These are phyloP conservation scores for Kwoniella bestiolae DNA, from an alignment of 768 basidiomycete genomes.

Conservation along the genomic window DNA sequence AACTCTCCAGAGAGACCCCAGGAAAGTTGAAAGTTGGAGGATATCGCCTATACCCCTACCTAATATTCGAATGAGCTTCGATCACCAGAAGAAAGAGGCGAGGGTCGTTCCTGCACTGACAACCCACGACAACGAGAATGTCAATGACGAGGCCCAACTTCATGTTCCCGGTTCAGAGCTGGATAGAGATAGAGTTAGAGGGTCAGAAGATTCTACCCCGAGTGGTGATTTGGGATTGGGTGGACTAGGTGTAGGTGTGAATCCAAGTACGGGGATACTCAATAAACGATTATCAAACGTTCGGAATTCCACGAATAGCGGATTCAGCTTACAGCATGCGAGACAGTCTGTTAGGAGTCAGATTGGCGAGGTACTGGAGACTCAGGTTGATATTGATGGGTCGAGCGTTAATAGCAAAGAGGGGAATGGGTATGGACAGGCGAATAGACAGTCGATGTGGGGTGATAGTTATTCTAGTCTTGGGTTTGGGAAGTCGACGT, in stretches of 20 bases:
- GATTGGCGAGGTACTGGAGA: neutral
- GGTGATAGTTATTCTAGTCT: neutral
- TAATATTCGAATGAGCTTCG: neutral
- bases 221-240: neutral
- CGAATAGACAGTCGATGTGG: neutral
- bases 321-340: slow-evolving; percentile 1
- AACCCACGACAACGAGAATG: neutral
- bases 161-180: too few relatives aligned
- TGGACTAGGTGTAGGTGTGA: too few relatives aligned
- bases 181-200: too few relatives aligned
- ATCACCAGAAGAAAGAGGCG: neutral
- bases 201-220: too few relatives aligned
- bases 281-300: neutral
- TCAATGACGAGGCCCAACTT: too few relatives aligned
- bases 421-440: neutral
- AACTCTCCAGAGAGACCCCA: neutral
- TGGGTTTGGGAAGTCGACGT: slow-evolving; percentile 1
- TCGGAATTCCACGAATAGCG: neutral
- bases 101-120: neutral
- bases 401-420: neutral
- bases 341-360: neutral
- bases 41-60: slow-evolving; percentile 8
- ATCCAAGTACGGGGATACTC: neutral
- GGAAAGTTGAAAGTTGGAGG: neutral
- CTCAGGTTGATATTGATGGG: neutral